A percentile compares a stretch with the other conserved stretches of the same genome.
These are phyloP conservation scores for Simplicillium sp. DNA, from an alignment of 2,329 filamentous ascomycete species.

Conservation along the genomic window DNA sequence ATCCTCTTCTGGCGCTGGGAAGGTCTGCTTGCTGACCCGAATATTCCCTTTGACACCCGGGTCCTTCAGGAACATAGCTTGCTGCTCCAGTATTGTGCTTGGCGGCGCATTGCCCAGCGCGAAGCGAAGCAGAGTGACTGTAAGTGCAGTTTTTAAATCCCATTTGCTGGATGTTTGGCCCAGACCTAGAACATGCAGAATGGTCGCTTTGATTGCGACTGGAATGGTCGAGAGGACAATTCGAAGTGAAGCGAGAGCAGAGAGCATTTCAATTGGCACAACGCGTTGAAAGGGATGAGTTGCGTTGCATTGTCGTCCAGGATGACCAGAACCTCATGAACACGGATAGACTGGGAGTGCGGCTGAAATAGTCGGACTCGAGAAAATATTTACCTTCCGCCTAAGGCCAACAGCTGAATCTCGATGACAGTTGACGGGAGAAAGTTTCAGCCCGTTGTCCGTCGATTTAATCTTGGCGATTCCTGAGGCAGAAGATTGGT, in stretches of 20 bases:
- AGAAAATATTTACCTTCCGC: no score
- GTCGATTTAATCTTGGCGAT: no score
- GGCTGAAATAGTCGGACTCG: no score
- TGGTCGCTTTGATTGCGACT: not conserved
- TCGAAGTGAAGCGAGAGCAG: not conserved
- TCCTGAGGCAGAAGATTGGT: no score
- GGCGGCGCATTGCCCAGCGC: slow-evolving; percentile 3
- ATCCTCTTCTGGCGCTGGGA: slow-evolving; percentile 37
- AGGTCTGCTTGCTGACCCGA: slow-evolving; percentile 55
- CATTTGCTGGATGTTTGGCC: slow-evolving; percentile 5
- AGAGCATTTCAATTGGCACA: slow-evolving; percentile 1
- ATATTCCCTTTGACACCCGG: slow-evolving; percentile 53
- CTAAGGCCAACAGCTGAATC: no score
- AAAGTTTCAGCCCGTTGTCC: no score
- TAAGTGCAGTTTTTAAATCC: slow-evolving; percentile 5
- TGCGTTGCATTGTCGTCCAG: no score
- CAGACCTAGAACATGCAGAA: slow-evolving; percentile 2
- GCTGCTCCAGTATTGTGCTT: slow-evolving; percentile 4
- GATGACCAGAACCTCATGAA: no score
- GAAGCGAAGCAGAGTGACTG: slow-evolving; percentile 4
- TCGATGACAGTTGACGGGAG: no score
- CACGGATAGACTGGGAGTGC: no score
- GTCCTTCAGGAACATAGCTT: slow-evolving; percentile 17
- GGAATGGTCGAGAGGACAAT: slow-evolving; percentile 4
- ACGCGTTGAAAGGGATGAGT: no score